phyloP scores from a whole-genome alignment of 306 rosid species.

The Ormosia semicastrata region DNA sequence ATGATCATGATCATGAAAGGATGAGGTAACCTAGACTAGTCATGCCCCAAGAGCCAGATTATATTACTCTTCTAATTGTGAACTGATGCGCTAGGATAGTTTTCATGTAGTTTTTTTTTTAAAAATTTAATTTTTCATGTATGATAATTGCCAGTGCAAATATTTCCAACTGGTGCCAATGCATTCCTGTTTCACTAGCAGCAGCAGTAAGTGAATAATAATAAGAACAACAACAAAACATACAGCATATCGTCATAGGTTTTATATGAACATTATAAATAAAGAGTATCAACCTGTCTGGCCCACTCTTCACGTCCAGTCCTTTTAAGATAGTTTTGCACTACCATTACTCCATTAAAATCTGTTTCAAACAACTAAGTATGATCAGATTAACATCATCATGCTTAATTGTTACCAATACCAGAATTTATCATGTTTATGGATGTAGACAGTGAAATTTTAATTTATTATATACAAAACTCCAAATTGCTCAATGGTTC shows the following conservation, averaged over 20 bases:
- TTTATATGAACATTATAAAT: conserved; percentile 14
- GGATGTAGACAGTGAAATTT: neutral
- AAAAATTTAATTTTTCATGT: neutral
- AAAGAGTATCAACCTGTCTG: conserved; percentile 60
- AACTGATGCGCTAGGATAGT: neutral
- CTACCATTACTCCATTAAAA: conserved; percentile 88
- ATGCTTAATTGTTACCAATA: neutral
- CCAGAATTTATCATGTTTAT: neutral
- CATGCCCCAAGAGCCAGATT: neutral
- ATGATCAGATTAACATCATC: conserved; percentile 16
- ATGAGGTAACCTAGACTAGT: conserved; percentile 5
- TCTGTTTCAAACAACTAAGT: conserved; percentile 54
- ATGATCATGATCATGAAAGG: conserved; percentile 1
- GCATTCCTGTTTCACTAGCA: neutral
- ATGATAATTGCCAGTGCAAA: neutral
- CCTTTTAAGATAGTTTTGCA: conserved; percentile 79
- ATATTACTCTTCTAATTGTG: neutral
- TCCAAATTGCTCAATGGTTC: neutral
- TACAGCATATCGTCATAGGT: neutral
- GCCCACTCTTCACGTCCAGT: conserved; percentile 92
- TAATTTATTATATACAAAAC: neutral
- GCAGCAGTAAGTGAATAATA: neutral
- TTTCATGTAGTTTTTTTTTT: neutral
- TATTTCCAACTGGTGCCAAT: neutral
- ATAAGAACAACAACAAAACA: neutral